Conservation (phyloP, 2,329 filamentous ascomycete genomes). For the Talaromyces sp. region DNA sequence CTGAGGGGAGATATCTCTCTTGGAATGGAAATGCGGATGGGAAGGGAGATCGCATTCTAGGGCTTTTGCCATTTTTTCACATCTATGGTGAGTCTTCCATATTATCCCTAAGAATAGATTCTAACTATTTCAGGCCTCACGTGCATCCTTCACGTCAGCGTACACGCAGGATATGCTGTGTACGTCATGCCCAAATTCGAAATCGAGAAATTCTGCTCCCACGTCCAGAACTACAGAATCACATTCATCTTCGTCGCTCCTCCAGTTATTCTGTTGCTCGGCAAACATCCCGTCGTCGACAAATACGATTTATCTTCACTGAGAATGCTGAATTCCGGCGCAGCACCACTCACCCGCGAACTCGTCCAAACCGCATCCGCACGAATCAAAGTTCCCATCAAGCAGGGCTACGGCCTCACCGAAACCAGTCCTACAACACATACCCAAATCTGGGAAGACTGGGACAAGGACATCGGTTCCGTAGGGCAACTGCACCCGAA, state of each 20-base stretch:
- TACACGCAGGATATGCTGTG: slow-evolving; percentile 65
- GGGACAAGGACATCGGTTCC: slow-evolving; percentile 72
- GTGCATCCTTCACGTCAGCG: slow-evolving; percentile 66
- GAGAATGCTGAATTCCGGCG: slow-evolving; percentile 82
- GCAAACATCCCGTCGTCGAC: slow-evolving; percentile 73
- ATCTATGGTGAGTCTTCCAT: slow-evolving; percentile 82
- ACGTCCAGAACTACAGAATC: slow-evolving; percentile 72
- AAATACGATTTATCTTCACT: slow-evolving; percentile 79
- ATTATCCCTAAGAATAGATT: too few relatives aligned
- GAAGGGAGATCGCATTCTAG: slow-evolving; percentile 69
- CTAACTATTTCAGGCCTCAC: slow-evolving; percentile 58
- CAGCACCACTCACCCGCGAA: slow-evolving; percentile 78
- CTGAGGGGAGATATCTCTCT: slow-evolving; percentile 57
- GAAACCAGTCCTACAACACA: slow-evolving; percentile 82
- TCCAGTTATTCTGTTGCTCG: slow-evolving; percentile 75
- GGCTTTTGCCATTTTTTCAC: slow-evolving; percentile 85
- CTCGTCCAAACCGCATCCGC: slow-evolving; percentile 73
- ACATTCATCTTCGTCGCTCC: slow-evolving; percentile 82
- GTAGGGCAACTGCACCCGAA: slow-evolving; percentile 77
- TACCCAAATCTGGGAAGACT: slow-evolving; percentile 71
- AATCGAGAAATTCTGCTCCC: slow-evolving; percentile 71
- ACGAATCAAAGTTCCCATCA: slow-evolving; percentile 74
- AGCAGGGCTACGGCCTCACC: slow-evolving; percentile 88
- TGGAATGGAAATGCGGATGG: slow-evolving; percentile 61
- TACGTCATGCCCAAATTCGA: slow-evolving; percentile 79